These are phyloP conservation scores for Boletus chippewaensis DNA, from an alignment of 1,284 basidiomycete species.

Conservation along the genomic window DNA sequence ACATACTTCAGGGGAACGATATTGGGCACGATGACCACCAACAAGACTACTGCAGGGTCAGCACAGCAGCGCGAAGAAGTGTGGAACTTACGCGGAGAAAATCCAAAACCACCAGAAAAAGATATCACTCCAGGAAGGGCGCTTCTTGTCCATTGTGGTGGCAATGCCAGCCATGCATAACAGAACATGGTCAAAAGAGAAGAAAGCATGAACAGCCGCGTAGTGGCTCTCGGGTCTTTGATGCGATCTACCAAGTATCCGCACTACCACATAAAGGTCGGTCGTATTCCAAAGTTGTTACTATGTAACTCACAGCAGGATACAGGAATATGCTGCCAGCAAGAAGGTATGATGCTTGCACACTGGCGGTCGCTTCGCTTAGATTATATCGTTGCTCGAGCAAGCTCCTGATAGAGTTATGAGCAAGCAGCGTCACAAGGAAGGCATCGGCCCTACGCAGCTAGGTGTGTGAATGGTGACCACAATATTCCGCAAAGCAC, in stretches of 20 bases:
- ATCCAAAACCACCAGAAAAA: constrained; percentile 68
- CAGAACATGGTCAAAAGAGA: constrained; percentile 57
- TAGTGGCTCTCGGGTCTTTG: constrained; percentile 50
- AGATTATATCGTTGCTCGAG: constrained; percentile 63
- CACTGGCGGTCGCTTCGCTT: constrained; percentile 54
- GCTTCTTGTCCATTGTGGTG: constrained; percentile 47
- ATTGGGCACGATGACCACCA: constrained; percentile 69
- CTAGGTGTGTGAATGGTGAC: constrained; percentile 73
- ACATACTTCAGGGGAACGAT: constrained; percentile 68
- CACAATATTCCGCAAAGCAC: constrained; percentile 72
- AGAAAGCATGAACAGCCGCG: constrained; percentile 53
- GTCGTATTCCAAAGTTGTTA: neutral
- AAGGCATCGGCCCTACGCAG: constrained; percentile 44
- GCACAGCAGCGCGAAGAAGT: neutral
- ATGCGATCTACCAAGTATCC: constrained; percentile 57
- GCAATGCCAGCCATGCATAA: constrained; percentile 62
- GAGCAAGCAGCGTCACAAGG: constrained; percentile 5
- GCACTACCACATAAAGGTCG: constrained; percentile 35
- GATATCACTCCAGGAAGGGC: constrained; percentile 57
- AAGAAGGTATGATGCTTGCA: constrained; percentile 64
- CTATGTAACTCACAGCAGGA: constrained; percentile 45
- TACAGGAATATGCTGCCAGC: constrained; percentile 72
- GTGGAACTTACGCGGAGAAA: constrained; percentile 54
- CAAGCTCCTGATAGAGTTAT: constrained; percentile 49
- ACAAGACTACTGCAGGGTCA: constrained; percentile 43